Conservation (phyloP, 1,284 basidiomycete species). For the Sanghuangporus baumii region DNA sequence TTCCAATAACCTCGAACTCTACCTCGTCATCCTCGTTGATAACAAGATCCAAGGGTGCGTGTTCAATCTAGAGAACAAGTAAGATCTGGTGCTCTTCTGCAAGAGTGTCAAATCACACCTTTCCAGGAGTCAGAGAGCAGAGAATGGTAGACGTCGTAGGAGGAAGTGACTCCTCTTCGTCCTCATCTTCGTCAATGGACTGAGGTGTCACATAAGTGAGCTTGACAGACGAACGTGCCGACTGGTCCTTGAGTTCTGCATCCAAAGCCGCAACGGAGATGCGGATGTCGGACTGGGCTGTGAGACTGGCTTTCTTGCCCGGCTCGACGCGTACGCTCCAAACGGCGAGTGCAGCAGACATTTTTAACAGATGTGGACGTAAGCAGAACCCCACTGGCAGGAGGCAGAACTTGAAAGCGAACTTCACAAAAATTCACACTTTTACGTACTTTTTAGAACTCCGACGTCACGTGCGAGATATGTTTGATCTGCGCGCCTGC, state of each 20-base stretch:
- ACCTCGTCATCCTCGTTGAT: slow-evolving; percentile 70
- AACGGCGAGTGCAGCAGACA: slow-evolving; percentile 55
- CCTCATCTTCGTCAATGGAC: slow-evolving; percentile 45
- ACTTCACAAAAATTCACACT: slow-evolving; percentile 22
- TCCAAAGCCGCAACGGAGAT: slow-evolving; percentile 85
- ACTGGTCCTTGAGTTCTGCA: slow-evolving; percentile 60
- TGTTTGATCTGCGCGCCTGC: background rate
- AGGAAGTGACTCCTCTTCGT: slow-evolving; percentile 41
- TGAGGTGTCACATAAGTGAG: slow-evolving; percentile 55
- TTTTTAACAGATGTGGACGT: slow-evolving; percentile 18
- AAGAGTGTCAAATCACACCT: slow-evolving; percentile 37
- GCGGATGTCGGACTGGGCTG: slow-evolving; percentile 66
- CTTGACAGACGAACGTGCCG: slow-evolving; percentile 74
- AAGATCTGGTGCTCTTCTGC: background rate
- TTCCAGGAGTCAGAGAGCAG: slow-evolving; percentile 68
- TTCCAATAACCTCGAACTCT: slow-evolving; percentile 72
- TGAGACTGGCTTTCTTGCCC: slow-evolving; percentile 56
- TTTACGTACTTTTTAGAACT: slow-evolving; percentile 10
- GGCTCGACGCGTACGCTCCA: slow-evolving; percentile 56
- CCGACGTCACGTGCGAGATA: background rate
- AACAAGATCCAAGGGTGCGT: slow-evolving; percentile 70
- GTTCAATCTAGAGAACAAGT: slow-evolving; percentile 58
- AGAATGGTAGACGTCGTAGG: slow-evolving; percentile 45
- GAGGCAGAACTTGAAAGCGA: background rate
- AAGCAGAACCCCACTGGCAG: background rate